Base-by-base conservation (phyloP, 2,329 filamentous ascomycete genomes). In the Macrophomina phaseolina region DNA sequence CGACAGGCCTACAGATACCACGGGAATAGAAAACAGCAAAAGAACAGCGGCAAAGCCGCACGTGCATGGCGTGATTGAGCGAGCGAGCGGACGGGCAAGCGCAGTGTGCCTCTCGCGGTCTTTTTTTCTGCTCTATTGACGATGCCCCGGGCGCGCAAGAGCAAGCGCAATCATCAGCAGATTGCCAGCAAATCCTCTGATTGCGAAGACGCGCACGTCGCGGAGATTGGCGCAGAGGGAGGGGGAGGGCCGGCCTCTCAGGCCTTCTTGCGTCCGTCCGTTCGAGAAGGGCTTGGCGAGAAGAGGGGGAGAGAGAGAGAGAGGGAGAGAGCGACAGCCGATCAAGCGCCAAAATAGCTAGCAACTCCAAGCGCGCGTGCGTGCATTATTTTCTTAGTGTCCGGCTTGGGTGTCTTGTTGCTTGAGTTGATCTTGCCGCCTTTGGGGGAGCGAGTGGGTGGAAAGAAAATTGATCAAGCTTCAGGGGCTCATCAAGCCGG, bases 61-160 rank as follows among this genome's bases (percentile, higher is more conserved):
- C 53, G 53, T 58, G n/a, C 53, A 58, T 58, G 53, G 53, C 53
- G 53, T 58, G 53, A 58, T 45, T n/a, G 23, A 6, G 11, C 5
- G n/a, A 49, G 46, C 45, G 14, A 23, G 8, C 8, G 46, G n/a
- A 12, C 46, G 46, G 5, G 46, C 46, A 5, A 16, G 8, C 32
- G 52, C 52, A 23, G 32, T 55, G 52, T 34, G 16, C 23, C 32
- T 6, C 11, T 14, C 5, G 8, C n/a, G 52, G 52, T 34, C 52
- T 28, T 12, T 23, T 16, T 16, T n/a, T 1, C 16, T 45, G 5
- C 7, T 45, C 16, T 16, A 16, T 45, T 45, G 42, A 45, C 16
- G 42, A 23, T 23, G 23, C 23, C 23, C 23, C 23, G 23, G 23
- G 23, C 23, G 23, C 23, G 2, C 23, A 23, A 23, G 23, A 23